Evolutionary conservation across 768 basidiomycete species (phyloP).

Genomic region (Melanogaster broomeanus): DNA sequence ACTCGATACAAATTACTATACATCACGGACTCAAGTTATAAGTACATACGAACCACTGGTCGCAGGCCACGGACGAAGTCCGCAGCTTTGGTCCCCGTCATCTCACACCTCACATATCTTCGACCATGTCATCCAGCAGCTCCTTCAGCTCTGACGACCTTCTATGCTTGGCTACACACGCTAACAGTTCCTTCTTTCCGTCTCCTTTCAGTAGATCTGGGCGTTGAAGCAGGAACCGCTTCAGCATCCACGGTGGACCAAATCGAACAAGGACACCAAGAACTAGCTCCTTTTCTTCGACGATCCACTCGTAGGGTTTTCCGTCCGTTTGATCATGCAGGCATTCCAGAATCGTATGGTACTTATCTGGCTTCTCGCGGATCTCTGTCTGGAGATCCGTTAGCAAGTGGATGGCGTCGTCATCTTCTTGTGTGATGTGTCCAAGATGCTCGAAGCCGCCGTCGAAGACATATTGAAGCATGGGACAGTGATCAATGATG

Average conservation of each 20-base stretch:
- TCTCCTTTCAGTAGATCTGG: slow-evolving; percentile 19
- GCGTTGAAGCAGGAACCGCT: slow-evolving; percentile 24
- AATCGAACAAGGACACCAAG: slow-evolving; percentile 23
- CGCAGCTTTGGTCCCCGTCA: no score
- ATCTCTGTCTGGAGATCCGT: slow-evolving; percentile 19
- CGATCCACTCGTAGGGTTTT: slow-evolving; percentile 24
- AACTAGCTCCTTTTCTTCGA: slow-evolving; percentile 24
- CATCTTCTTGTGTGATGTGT: slow-evolving; percentile 27
- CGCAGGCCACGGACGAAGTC: no score
- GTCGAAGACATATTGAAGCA: slow-evolving; percentile 30
- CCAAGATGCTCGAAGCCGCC: slow-evolving; percentile 29
- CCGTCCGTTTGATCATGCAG: slow-evolving; percentile 25
- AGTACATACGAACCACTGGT: no score
- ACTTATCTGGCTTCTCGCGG: slow-evolving; percentile 22
- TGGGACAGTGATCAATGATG: slow-evolving; percentile 26
- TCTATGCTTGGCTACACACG: slow-evolving; percentile 19
- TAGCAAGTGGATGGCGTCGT: slow-evolving; percentile 25
- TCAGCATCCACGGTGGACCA: slow-evolving; percentile 27
- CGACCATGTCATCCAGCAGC: slow-evolving; percentile 11
- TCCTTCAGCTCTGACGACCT: slow-evolving; percentile 23
- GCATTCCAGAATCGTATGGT: slow-evolving; percentile 22
- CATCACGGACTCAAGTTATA: no score
- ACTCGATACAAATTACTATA: no score
- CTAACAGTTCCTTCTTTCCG: slow-evolving; percentile 11
- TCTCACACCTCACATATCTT: no score